phyloP scores from a whole-genome alignment of 805 yeast genomes.

The Cyberlindnera euphorbiiphila region DNA sequence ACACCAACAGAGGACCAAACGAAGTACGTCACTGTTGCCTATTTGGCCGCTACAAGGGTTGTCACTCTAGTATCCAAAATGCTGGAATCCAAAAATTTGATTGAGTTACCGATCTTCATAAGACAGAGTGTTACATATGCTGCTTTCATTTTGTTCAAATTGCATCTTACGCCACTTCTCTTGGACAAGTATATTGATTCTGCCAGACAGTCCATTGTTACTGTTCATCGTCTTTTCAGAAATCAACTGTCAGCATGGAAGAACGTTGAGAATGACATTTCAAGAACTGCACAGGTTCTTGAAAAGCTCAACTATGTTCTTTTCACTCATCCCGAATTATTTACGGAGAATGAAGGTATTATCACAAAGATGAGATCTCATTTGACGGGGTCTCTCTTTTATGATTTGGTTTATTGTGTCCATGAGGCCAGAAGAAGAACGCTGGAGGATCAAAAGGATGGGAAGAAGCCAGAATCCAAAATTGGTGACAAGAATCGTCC shows the following conservation, averaged over 20 bases:
- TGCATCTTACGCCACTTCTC: constrained; percentile 74
- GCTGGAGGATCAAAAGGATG: constrained; percentile 36
- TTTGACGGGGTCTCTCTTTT: constrained; percentile 83
- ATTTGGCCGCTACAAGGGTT: constrained; percentile 73
- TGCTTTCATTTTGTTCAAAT: constrained; percentile 71
- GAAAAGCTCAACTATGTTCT: constrained; percentile 86
- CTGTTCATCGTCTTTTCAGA: constrained; percentile 82
- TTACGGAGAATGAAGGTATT: constrained; percentile 67
- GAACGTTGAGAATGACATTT: constrained; percentile 77
- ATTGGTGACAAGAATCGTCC: constrained; percentile 25
- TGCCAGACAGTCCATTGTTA: constrained; percentile 88
- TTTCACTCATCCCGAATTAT: constrained; percentile 81
- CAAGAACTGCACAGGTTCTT: constrained; percentile 85
- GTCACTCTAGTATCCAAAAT: constrained; percentile 73
- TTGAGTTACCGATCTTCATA: constrained; percentile 81
- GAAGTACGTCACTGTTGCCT: constrained; percentile 77
- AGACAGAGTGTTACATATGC: constrained; percentile 84
- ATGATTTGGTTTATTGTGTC: constrained; percentile 89
- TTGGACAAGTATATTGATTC: constrained; percentile 70
- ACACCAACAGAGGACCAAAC: constrained; percentile 86
- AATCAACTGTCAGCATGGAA: constrained; percentile 92
- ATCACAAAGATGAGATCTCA: constrained; percentile 89
- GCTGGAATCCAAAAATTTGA: constrained; percentile 62
- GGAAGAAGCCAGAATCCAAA: constrained; percentile 21
- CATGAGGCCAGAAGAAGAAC: constrained; percentile 87